Percentiles rank a stretch among this genome's conserved stretches.
Conservation (phyloP, 192 early-diverging fungal genomes). For the Martensiomyces pterosporus region DNA sequence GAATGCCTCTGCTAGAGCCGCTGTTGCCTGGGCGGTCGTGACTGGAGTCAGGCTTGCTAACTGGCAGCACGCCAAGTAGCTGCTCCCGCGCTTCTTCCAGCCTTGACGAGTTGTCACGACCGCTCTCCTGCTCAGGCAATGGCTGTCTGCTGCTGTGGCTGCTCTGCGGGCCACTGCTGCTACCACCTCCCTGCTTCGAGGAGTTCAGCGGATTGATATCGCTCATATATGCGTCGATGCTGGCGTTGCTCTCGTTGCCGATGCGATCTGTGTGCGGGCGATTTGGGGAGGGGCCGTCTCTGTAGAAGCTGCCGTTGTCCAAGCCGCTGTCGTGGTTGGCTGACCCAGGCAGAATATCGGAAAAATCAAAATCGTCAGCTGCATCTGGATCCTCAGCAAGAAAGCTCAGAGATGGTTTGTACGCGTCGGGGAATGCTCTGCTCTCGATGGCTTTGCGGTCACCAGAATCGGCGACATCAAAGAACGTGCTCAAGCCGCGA, state of each 20-base stretch:
- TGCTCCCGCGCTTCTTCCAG: constrained; percentile 23
- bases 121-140: too few species aligned
- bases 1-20: too few species aligned
- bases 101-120: not conserved
- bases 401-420: constrained; percentile 38
- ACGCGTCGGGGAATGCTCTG: constrained; percentile 25
- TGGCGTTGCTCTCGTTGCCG: too few species aligned
- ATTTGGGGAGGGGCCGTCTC: too few species aligned
- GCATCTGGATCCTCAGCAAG: constrained; percentile 16
- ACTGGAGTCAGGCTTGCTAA: too few species aligned
- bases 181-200: too few species aligned
- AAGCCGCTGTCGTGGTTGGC: constrained; percentile 1
- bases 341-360: constrained; percentile 35
- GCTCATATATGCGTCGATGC: not conserved
- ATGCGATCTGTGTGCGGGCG: too few species aligned
- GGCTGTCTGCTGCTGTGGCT: too few species aligned
- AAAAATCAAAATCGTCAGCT: constrained; percentile 46
- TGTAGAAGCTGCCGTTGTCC: constrained; percentile 11
- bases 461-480: constrained; percentile 1
- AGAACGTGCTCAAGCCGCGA: constrained; percentile 39
- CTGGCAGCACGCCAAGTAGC: constrained; percentile 11
- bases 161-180: too few species aligned
- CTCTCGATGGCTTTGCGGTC: constrained; percentile 19
- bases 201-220: too few species aligned
- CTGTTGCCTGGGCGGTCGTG: too few species aligned